Percentiles rank a stretch among this genome's conserved stretches.
phyloP scores from a whole-genome alignment of 192 early-diverging fungal species.

The Backusella tuberculispora region DNA sequence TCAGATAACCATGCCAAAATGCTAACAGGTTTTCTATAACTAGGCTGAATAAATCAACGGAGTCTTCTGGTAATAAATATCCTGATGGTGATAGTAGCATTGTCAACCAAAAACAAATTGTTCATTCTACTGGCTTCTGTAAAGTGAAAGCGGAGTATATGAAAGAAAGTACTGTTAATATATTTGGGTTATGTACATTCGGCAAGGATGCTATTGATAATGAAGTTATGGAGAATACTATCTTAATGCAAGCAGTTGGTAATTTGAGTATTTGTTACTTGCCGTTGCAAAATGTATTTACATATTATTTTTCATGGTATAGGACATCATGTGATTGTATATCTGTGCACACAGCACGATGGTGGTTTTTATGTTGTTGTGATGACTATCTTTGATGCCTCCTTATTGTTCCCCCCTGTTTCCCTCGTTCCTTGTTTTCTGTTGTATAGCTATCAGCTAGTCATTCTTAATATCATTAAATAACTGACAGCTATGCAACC shows the following conservation, averaged over 20 bases:
- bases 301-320: constrained; percentile 27
- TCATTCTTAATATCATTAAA: too few species aligned
- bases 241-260: constrained; percentile 23
- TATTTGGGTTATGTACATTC: constrained; percentile 13
- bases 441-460: too few species aligned
- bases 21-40: constrained; percentile 14
- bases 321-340: constrained; percentile 26
- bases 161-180: constrained; percentile 23
- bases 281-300: constrained; percentile 25
- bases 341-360: constrained; percentile 20
- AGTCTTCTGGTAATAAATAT: constrained; percentile 14
- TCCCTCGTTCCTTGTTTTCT: too few species aligned
- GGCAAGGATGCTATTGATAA: constrained; percentile 20
- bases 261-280: constrained; percentile 24
- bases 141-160: constrained; percentile 22
- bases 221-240: constrained; percentile 11
- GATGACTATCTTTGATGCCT: too few species aligned
- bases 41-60: constrained; percentile 28
- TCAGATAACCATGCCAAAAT: constrained; percentile 15
- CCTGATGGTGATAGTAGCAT: constrained; percentile 22
- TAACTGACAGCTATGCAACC: too few species aligned
- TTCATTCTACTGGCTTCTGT: constrained; percentile 21
- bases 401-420: too few species aligned
- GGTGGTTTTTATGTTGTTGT: too few species aligned
- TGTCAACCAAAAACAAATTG: constrained; percentile 19